Base-by-base conservation (phyloP, 2,329 filamentous ascomycete species). In the Ophiobolus disseminans region DNA sequence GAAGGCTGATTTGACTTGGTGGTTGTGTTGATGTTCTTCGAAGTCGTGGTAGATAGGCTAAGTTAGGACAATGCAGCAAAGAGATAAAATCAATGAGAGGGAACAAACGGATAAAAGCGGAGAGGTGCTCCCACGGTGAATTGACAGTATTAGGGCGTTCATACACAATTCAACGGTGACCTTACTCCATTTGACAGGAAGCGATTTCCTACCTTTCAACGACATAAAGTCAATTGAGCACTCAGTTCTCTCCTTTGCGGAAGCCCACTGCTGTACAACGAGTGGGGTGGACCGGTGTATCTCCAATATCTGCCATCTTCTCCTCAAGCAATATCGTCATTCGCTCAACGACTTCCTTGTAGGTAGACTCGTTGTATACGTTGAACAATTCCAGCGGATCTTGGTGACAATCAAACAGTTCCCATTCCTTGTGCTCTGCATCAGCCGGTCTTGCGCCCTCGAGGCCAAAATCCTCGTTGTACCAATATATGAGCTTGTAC, bases 401-500 rank as follows among this genome's bases (percentile, higher is more conserved):
- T 43, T 80, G 66, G 2, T 78, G 55, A 37, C 78, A 80, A 54
- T 83, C 80, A 53, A 82, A 83, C 13, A 82, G 50, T 58, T 82
- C 80, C 80, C 80, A 82, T 54, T 82, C 79, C 48, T 75, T 76
- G 9, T 56, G 17, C 25, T 78, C 70, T 40, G 73, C 66, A 0
- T 60, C 73, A 0, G 74, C 76, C 0, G 72, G 69, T 2, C 75
- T 58, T 1, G 80, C 73, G 0, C 80, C 80, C 14, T 73, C 69
- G 0, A 81, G 44, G 0, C 74, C 78, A 11, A 82, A 70, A 8
- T 69, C 72, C 55, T 82, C 77, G 39, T 80, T 80, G 51, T 82
- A 83, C 80, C 80, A 83, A 62, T 81, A 82, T 14, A 82, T 83
- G 2, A 83, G 55, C 72, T 83, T 83, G 55, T 82, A 82, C 3